Base-by-base conservation (phyloP, 352 stramenopile species). In the Phytophthora foliorum region DNA sequence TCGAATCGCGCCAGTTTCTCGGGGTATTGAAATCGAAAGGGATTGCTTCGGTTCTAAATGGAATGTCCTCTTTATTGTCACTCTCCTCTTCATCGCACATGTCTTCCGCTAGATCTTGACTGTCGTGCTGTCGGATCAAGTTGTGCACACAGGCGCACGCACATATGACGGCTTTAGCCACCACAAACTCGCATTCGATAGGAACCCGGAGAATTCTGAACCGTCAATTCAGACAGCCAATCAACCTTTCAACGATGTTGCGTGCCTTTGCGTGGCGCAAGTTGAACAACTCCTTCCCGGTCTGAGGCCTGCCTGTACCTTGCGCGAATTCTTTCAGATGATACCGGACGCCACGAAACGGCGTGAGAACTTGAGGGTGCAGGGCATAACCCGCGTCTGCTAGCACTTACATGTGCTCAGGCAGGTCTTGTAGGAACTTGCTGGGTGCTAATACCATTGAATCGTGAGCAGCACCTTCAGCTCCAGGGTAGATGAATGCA, bases 231-330 rank as follows among this genome's bases (percentile, higher is more conserved):
- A 64, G 10, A 16, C 41, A 38, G 2, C 46, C 62, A 31, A 48
- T 64, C 2, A 55, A 6, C 10, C 45, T 25, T 19, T 69, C 53
- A 2, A 68, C 60, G 1, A 57, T 36, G 21, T 59, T 69, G 0
- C 45, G 13, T n/a, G 62, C 32, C 27, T 69, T 64, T 4, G 53
- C 34, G 10, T 63, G 53, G 0, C 36, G 6, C 6, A 64, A 21
- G 22, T 64, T 59, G 42, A 55, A 69, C 16, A 63, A 34, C 19
- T 64, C 52, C 13, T 64, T 69, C 10, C 1, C 27, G 1, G 34
- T 64, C 3, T 19, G 10, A 3, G 62, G 62, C 38, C n/a, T 53
- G 2, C 52, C 44, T 13, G 45, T 41, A 2, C 21, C 25, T 6
- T 50, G 24, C 5, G 19, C 29, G 24, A 41, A 61, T 21, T 67